Percentiles rank a stretch among this genome's conserved stretches.
phyloP scores from a whole-genome alignment of 257 asterid genomes.

The Ilex aquifolium region DNA sequence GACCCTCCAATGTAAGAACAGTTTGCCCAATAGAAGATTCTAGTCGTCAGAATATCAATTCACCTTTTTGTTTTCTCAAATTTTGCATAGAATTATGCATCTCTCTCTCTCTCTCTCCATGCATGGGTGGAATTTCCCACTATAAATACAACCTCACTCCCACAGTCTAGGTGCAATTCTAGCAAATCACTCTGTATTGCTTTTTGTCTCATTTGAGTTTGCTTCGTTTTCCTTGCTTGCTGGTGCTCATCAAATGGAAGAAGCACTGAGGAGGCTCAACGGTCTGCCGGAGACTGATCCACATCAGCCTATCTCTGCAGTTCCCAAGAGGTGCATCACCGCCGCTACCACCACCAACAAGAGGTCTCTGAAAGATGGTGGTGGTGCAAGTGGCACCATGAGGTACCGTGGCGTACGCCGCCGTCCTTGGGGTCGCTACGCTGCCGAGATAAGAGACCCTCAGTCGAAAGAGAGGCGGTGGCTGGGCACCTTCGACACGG shows the following conservation, averaged over 20 bases:
- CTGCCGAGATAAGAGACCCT: conserved; percentile 93
- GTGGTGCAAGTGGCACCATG: conserved; percentile 23
- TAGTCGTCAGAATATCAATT: too few species aligned
- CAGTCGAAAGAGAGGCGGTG: conserved; percentile 80
- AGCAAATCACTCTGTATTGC: not conserved
- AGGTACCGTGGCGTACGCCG: conserved; percentile 91
- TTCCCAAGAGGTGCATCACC: conserved; percentile 32
- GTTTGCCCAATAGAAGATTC: too few species aligned
- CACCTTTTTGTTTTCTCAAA: too few species aligned
- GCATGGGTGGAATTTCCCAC: conserved; percentile 15
- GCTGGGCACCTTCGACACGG: conserved; percentile 92
- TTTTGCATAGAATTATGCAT: not conserved
- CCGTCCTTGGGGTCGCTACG: conserved; percentile 97
- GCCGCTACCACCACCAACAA: conserved; percentile 22
- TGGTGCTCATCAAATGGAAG: conserved; percentile 48
- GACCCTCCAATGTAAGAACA: too few species aligned
- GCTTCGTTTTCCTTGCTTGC: not conserved
- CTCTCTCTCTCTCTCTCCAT: conserved; percentile 1
- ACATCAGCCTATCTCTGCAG: conserved; percentile 18
- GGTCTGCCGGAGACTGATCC: conserved; percentile 29
- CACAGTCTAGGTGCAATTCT: not conserved
- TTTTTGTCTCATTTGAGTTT: too few species aligned
- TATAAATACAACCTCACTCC: conserved; percentile 32
- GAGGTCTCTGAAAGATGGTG: conserved; percentile 39
- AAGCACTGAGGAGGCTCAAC: conserved; percentile 64